A percentile compares a stretch with the other conserved stretches of the same genome.
Evolutionary conservation across 2,329 filamentous ascomycete species (phyloP).

Genomic region (Fusarium sp.): DNA sequence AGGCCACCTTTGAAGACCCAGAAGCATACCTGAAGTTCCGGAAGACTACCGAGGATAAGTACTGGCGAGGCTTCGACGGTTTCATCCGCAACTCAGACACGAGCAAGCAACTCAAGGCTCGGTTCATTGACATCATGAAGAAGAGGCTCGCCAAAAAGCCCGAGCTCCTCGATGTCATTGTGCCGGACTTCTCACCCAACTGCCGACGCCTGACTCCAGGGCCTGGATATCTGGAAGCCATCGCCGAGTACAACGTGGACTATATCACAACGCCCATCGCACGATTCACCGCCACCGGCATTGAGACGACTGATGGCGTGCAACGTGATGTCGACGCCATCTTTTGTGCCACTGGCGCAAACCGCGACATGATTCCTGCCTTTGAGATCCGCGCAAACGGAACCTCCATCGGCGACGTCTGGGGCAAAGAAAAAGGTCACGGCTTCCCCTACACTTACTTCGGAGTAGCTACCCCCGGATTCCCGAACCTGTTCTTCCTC

Average conservation of each 20-base stretch:
- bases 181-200: constrained; percentile 71
- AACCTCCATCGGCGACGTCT: background rate
- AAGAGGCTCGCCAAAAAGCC: background rate
- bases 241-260: constrained; percentile 68
- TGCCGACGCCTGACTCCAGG: constrained; percentile 74
- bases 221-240: constrained; percentile 73
- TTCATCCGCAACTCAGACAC: background rate
- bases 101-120: background rate
- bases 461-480: background rate
- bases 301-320: background rate
- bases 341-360: background rate
- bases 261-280: constrained; percentile 56
- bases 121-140: constrained; percentile 2
- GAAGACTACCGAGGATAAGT: background rate
- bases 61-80: constrained; percentile 1
- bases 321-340: background rate
- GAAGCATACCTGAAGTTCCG: background rate
- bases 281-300: background rate
- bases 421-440: background rate
- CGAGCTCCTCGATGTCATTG: background rate
- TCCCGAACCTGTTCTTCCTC: constrained; percentile 1
- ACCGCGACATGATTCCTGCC: background rate
- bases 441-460: background rate
- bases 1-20: background rate
- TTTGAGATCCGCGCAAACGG: background rate